These are phyloP conservation scores for Trichomonas vaginalis DNA, from an alignment of 208 protist species.

Conservation along the genomic window DNA sequence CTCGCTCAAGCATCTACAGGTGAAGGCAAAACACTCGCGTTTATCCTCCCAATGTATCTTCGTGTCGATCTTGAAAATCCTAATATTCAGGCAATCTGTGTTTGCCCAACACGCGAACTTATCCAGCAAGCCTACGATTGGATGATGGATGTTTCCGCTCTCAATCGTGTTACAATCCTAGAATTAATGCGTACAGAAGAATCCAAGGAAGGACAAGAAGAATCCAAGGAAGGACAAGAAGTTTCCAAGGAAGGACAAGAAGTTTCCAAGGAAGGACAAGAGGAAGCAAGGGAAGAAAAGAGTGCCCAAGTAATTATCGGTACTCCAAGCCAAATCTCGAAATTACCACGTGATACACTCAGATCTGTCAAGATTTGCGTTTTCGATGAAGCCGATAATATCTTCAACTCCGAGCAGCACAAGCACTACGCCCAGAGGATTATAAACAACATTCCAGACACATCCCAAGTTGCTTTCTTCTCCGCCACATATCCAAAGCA, in stretches of 20 bases:
- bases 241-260: too few relatives aligned
- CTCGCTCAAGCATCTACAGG: slow-evolving; percentile 58
- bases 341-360: not conserved
- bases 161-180: not conserved
- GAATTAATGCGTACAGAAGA: not conserved
- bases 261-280: too few relatives aligned
- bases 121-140: not conserved
- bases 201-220: too few relatives aligned
- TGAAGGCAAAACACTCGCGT: slow-evolving; percentile 47
- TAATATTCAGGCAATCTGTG: not conserved
- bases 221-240: not conserved
- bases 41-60: slow-evolving; percentile 56
- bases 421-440: not conserved
- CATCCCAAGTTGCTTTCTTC: not conserved
- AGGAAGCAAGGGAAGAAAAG: too few relatives aligned
- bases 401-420: not conserved
- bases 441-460: not conserved
- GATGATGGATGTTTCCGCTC: not conserved
- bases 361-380: not conserved
- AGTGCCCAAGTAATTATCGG: not conserved
- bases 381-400: not conserved
- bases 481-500: not conserved
- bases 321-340: not conserved
- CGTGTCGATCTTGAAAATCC: slow-evolving; percentile 55
- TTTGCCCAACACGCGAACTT: not conserved